Conservation (phyloP, 139 green algal genomes). For the Chlorella sp. region DNA sequence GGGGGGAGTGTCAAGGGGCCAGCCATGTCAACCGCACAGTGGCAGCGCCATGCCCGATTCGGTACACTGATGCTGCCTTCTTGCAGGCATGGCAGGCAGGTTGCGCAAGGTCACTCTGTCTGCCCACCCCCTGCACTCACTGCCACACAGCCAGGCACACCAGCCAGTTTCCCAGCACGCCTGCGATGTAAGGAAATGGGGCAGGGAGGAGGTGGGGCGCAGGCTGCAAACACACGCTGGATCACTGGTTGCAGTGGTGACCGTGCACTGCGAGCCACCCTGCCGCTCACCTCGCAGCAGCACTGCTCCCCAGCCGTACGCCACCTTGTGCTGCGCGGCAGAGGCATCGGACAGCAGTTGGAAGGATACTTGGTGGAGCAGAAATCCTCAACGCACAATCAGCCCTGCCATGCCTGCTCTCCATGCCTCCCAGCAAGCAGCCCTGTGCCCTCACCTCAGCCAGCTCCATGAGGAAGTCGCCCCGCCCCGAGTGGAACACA, state of each 20-base stretch:
- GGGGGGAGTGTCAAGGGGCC: too few species aligned
- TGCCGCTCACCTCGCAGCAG: not conserved
- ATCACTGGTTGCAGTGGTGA: not conserved
- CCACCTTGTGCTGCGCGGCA: not conserved
- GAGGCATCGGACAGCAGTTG: too few species aligned
- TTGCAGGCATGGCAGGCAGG: too few species aligned
- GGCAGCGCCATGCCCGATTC: too few species aligned
- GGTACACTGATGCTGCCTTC: too few species aligned
- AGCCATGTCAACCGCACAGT: too few species aligned
- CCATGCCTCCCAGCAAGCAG: too few species aligned
- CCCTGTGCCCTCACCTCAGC: not conserved
- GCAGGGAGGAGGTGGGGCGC: not conserved
- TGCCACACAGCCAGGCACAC: conserved; percentile 27
- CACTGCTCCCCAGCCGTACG: not conserved
- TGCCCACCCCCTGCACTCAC: not conserved
- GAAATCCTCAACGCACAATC: too few species aligned
- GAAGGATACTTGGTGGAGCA: too few species aligned
- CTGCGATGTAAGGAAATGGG: not conserved
- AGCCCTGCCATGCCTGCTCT: too few species aligned
- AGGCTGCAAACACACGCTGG: not conserved
- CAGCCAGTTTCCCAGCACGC: conserved; percentile 6
- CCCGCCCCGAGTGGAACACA: not conserved
- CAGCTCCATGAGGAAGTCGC: conserved; percentile 11
- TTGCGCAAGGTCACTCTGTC: too few species aligned
- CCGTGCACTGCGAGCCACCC: not conserved